These are phyloP conservation scores for Medicago ruthenica DNA, from an alignment of 306 rosid species.

Conservation along the genomic window DNA sequence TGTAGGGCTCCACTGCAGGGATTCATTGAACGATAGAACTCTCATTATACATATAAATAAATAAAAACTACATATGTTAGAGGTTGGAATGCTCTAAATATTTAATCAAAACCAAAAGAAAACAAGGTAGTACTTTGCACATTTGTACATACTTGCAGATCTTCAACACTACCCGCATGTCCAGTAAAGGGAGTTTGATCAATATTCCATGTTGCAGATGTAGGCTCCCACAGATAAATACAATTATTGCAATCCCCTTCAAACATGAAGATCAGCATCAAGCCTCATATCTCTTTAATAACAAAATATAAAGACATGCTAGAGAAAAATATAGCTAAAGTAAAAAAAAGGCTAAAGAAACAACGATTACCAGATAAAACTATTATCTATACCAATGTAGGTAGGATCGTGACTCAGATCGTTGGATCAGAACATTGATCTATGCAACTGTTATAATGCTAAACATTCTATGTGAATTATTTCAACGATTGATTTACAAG, in stretches of 20 bases:
- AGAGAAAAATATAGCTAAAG: slow-evolving; percentile 14
- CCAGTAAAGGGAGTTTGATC: slow-evolving; percentile 72
- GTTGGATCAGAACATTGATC: too few relatives aligned
- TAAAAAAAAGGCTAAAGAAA: neutral
- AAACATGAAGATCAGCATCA: slow-evolving; percentile 34
- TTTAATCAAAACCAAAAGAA: slow-evolving; percentile 23
- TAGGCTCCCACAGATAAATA: slow-evolving; percentile 90
- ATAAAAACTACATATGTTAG: slow-evolving; percentile 7
- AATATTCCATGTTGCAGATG: slow-evolving; percentile 75
- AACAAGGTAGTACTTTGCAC: slow-evolving; percentile 37
- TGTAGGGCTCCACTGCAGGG: slow-evolving; percentile 92
- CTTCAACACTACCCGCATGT: slow-evolving; percentile 88
- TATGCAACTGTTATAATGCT: neutral
- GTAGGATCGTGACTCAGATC: too few relatives aligned
- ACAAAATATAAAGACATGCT: slow-evolving; percentile 23
- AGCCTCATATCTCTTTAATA: slow-evolving; percentile 26
- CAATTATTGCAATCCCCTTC: slow-evolving; percentile 84
- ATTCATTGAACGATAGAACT: slow-evolving; percentile 37
- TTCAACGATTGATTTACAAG: slow-evolving; percentile 10
- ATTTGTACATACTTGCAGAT: slow-evolving; percentile 70
- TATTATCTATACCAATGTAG: neutral
- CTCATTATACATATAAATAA: slow-evolving; percentile 28
- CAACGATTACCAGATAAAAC: slow-evolving; percentile 64
- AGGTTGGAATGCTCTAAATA: slow-evolving; percentile 6
- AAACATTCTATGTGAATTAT: neutral